Conservation (phyloP, 768 basidiomycete species). For the Lentinula boryana region DNA sequence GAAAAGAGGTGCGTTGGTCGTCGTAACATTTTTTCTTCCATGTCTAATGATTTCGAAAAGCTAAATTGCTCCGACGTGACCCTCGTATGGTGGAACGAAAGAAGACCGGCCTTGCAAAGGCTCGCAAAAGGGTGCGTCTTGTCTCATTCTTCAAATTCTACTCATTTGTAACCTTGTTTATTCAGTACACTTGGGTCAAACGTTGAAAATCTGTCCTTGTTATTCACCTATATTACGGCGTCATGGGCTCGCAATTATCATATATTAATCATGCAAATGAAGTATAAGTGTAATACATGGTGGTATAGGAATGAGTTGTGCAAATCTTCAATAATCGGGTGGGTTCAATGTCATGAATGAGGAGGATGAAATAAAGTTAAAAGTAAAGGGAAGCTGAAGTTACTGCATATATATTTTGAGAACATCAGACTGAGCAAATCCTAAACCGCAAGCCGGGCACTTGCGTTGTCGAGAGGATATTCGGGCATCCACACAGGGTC, state of each 20-base stretch:
- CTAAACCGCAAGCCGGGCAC: constrained; percentile 82
- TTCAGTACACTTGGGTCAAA: constrained; percentile 93
- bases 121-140: constrained; percentile 78
- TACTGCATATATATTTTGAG: constrained; percentile 43
- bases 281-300: constrained; percentile 10
- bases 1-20: constrained; percentile 54
- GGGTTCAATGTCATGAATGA: neutral
- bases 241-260: constrained; percentile 5
- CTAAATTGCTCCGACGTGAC: constrained; percentile 83
- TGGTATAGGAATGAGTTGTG: constrained; percentile 1
- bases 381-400: constrained; percentile 2
- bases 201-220: constrained; percentile 42
- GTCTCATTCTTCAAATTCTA: neutral
- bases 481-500: constrained; percentile 79
- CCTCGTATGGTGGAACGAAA: constrained; percentile 98
- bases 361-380: constrained; percentile 5
- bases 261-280: constrained; percentile 12
- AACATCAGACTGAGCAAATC: constrained; percentile 82
- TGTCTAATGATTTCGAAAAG: constrained; percentile 32
- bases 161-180: constrained; percentile 8
- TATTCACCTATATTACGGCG: neutral
- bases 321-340: neutral
- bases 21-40: constrained; percentile 3
- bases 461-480: constrained; percentile 87
- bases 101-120: constrained; percentile 90